Evolutionary conservation across 2,329 filamentous ascomycete genomes (phyloP).

Genomic region (Ascosphaera pollenicola): DNA sequence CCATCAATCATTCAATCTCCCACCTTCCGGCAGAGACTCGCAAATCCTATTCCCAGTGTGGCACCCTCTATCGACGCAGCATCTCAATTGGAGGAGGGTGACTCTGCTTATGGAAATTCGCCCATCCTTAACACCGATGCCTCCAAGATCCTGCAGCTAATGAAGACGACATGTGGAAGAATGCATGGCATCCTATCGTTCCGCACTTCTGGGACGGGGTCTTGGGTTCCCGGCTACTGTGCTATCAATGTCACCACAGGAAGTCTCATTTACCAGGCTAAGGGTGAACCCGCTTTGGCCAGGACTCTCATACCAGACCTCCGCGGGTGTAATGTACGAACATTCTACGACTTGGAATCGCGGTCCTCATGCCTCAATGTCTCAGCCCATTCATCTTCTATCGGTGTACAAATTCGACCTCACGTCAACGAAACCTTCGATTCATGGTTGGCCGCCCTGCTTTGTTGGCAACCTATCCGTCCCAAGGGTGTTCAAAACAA

Average conservation of each 20-base stretch:
- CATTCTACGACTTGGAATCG: constrained; percentile 23
- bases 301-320: constrained; percentile 28
- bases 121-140: constrained; percentile 22
- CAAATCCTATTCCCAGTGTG: constrained; percentile 12
- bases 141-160: constrained; percentile 26
- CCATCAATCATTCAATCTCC: constrained; percentile 24
- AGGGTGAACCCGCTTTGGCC: constrained; percentile 24
- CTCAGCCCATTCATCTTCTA: constrained; percentile 24
- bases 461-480: constrained; percentile 29
- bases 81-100: constrained; percentile 10
- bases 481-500: constrained; percentile 28
- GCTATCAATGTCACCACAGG: constrained; percentile 29
- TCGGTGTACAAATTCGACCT: constrained; percentile 25
- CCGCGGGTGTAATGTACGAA: constrained; percentile 26
- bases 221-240: constrained; percentile 29
- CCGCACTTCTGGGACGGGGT: constrained; percentile 17
- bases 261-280: constrained; percentile 28
- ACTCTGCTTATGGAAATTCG: constrained; percentile 13
- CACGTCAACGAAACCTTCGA: constrained; percentile 29
- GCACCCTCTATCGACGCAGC: constrained; percentile 9
- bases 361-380: constrained; percentile 26
- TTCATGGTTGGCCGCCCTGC: constrained; percentile 28
- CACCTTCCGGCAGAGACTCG: constrained; percentile 15
- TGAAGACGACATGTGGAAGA: constrained; percentile 29
- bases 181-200: constrained; percentile 32